Conservation (phyloP, 495 filamentous ascomycete species). For the Penicillium lividum region DNA sequence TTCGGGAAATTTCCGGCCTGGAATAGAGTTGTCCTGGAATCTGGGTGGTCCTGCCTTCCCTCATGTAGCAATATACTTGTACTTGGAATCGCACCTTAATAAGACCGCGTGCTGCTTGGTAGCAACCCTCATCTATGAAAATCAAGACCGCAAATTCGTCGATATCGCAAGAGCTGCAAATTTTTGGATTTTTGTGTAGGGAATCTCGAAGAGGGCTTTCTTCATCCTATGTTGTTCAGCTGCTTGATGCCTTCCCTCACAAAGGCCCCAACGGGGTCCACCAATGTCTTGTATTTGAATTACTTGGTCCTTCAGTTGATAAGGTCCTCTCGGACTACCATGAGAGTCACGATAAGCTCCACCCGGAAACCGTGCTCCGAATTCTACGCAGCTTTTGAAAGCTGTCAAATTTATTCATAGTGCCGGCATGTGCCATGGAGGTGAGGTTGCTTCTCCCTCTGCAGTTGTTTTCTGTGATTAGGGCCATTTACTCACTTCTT, state of each 20-base stretch:
- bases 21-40: no score
- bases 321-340: constrained; percentile 24
- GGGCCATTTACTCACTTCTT: not conserved
- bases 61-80: no score
- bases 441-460: constrained; percentile 11
- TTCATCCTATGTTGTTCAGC: constrained; percentile 29
- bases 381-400: constrained; percentile 33
- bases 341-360: constrained; percentile 19
- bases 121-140: no score
- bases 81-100: no score
- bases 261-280: constrained; percentile 46
- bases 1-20: no score
- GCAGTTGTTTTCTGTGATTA: no score
- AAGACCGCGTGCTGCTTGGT: no score
- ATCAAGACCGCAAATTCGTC: constrained; percentile 29
- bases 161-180: constrained; percentile 21
- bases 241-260: constrained; percentile 41
- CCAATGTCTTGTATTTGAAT: constrained; percentile 46
- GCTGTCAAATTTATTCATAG: constrained; percentile 32
- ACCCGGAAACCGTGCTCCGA: constrained; percentile 24
- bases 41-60: no score
- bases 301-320: constrained; percentile 38
- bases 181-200: constrained; percentile 7
- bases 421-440: constrained; percentile 34
- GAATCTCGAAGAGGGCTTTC: constrained; percentile 11